A percentile compares a stretch with the other conserved stretches of the same genome.
phyloP scores from a whole-genome alignment of 805 yeast genomes.

The Scheffersomyces stipitis region DNA sequence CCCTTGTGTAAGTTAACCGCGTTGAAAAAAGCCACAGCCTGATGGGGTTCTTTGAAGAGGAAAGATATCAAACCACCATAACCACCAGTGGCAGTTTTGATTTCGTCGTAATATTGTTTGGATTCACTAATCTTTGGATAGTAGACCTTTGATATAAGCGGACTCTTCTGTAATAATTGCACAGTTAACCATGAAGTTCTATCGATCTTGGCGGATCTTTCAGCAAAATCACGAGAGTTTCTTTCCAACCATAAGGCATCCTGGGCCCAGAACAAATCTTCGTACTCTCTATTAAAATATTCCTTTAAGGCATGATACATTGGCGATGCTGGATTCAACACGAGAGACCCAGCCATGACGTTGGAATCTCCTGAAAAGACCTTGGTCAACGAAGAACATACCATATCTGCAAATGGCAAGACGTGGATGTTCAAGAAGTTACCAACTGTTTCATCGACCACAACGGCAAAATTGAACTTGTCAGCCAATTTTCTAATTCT shows the following conservation, averaged over 20 bases:
- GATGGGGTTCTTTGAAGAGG: slow-evolving; percentile 60
- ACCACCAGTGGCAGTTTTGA: slow-evolving; percentile 72
- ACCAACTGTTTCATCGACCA: slow-evolving; percentile 94
- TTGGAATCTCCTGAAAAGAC: slow-evolving; percentile 93
- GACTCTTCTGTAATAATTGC: slow-evolving; percentile 47
- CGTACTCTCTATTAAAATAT: slow-evolving; percentile 53
- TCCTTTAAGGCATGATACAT: slow-evolving; percentile 50
- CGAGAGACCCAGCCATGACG: slow-evolving; percentile 91
- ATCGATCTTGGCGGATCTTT: slow-evolving; percentile 59
- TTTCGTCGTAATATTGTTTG: slow-evolving; percentile 64
- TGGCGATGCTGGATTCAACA: slow-evolving; percentile 66
- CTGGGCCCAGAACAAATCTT: slow-evolving; percentile 85
- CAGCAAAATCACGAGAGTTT: slow-evolving; percentile 85
- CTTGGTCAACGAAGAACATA: slow-evolving; percentile 85
- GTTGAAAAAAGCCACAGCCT: slow-evolving; percentile 76
- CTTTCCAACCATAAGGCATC: slow-evolving; percentile 91
- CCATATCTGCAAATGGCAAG: slow-evolving; percentile 80
- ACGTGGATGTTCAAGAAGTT: slow-evolving; percentile 83
- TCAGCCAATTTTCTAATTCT: slow-evolving; percentile 66
- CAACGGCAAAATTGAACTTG: slow-evolving; percentile 71
- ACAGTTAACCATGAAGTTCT: slow-evolving; percentile 55
- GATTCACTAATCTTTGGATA: slow-evolving; percentile 67
- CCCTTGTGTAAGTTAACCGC: slow-evolving; percentile 73
- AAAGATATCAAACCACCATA: slow-evolving; percentile 86
- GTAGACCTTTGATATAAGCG: slow-evolving; percentile 61